Conservation (phyloP, 495 filamentous ascomycete genomes). For the Penicillium robsamsonii region DNA sequence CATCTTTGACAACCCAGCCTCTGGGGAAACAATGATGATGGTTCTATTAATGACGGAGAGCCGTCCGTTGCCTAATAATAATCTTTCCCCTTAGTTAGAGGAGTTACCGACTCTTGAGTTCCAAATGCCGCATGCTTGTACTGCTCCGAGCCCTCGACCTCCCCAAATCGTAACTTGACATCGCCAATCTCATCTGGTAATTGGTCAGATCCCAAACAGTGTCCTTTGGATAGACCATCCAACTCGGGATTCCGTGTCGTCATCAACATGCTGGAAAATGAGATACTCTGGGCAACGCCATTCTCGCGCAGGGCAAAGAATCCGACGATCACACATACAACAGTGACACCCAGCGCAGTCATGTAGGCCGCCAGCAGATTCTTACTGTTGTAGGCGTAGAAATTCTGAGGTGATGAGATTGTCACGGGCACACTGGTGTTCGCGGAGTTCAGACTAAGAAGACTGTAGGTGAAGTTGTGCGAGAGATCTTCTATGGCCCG, state of each 20-base stretch:
- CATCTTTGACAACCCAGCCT: no score
- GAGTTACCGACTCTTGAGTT: conserved; percentile 1
- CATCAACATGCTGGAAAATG: conserved; percentile 5
- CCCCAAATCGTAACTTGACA: conserved; percentile 1
- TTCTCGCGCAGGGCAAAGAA: conserved; percentile 3
- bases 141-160: conserved; percentile 3
- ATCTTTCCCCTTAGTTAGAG: conserved; percentile 1
- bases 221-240: not conserved
- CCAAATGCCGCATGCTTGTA: conserved; percentile 9
- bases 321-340: not conserved
- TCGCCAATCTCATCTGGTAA: not conserved
- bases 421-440: conserved; percentile 1
- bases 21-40: not conserved
- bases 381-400: conserved; percentile 3
- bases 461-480: conserved; percentile 8
- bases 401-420: conserved; percentile 3
- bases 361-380: conserved; percentile 1
- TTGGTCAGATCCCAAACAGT: conserved; percentile 1
- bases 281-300: not conserved
- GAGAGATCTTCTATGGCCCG: conserved; percentile 7
- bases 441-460: conserved; percentile 3
- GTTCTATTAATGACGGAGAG: not conserved
- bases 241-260: conserved; percentile 6
- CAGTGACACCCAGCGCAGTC: not conserved
- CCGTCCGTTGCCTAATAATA: conserved; percentile 1